A percentile compares a stretch with the other conserved stretches of the same genome.
These are phyloP conservation scores for Tubosaeta sp. DNA, from an alignment of 768 basidiomycete species.

Conservation along the genomic window DNA sequence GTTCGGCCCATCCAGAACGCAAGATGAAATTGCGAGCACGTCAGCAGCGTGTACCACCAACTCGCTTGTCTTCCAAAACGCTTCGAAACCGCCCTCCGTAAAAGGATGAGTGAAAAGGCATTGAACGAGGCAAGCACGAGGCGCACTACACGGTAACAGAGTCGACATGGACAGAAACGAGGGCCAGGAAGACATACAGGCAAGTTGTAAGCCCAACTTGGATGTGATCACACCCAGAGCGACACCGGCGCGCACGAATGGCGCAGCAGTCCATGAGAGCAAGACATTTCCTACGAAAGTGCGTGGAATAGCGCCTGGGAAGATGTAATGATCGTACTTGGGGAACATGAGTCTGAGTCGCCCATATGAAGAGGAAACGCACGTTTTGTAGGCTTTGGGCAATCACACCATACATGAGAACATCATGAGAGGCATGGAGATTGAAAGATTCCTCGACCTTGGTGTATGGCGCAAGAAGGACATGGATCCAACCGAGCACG, in stretches of 20 bases:
- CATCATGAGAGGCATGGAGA: constrained; percentile 86
- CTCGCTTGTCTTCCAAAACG: constrained; percentile 62
- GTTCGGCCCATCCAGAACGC: constrained; percentile 94
- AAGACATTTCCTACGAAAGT: constrained; percentile 78
- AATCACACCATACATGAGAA: constrained; percentile 68
- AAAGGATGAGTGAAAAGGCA: constrained; percentile 53
- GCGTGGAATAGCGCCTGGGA: constrained; percentile 86
- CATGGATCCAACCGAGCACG: constrained; percentile 55
- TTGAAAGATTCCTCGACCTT: constrained; percentile 99
- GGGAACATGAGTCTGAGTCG: constrained; percentile 8
- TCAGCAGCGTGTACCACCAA: constrained; percentile 61
- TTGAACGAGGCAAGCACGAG: constrained; percentile 66
- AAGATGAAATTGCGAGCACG: constrained; percentile 83
- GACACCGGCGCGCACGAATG: constrained; percentile 42
- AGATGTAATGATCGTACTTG: constrained; percentile 87
- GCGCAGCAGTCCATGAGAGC: constrained; percentile 55
- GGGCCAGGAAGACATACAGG: constrained; percentile 43
- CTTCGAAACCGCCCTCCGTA: constrained; percentile 57
- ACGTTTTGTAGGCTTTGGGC: constrained; percentile 45
- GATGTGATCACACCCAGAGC: constrained; percentile 40
- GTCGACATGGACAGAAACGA: background rate
- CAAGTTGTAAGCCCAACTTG: constrained; percentile 69
- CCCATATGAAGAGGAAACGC: constrained; percentile 25
- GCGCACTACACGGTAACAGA: constrained; percentile 49
- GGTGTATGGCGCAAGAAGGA: constrained; percentile 78